Evolutionary conservation across 129 eudicot genomes (phyloP), one percentile per base, ranked within the genome.

Genomic region (Gnaphalium uliginosum): DNA sequence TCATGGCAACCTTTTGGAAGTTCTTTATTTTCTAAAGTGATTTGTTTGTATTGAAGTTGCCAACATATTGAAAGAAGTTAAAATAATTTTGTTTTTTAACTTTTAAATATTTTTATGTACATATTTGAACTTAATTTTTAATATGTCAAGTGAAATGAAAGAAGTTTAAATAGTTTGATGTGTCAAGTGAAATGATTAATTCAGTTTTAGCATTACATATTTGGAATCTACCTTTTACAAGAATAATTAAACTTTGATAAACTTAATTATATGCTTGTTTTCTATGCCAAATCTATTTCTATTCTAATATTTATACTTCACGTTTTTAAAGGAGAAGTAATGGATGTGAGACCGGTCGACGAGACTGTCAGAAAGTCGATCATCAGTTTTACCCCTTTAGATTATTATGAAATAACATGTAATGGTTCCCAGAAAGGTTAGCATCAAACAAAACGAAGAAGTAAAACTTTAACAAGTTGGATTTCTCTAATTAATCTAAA

Each of bases 381-480:
- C n/a, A n/a, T n/a, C n/a, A n/a, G n/a, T n/a, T n/a, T n/a, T n/a
- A n/a, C n/a, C n/a, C n/a, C n/a, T n/a, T n/a, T n/a, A 37, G 43
- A 37, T 37, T 37, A 4, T 8, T 37, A 9, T 37, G 46, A 37
- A 37, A 37, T 0, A 8, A 39, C n/a, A 39, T 39, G 46, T 14
- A 39, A 39, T 39, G 46, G 46, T 39, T 39, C 46, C 14, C 46
- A 9, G 13, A 39, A 39, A 39, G 14, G 46, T 73, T 76, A 61
- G 81, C 77, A 79, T 66, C 74, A 73, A 79, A 57, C 79, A 79
- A 79, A 65, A 56, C 17, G 19, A 72, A 72, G 60, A 33, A 33
- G 6, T 26, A 54, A 43, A 57, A 66, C 54, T 66, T 79, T 50
- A 72, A 61, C 57, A 72, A 46, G 51, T 64, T 66, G 22, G 62